Base-by-base conservation (phyloP, 192 early-diverging fungal genomes). In the Chytriomyces sp. region DNA sequence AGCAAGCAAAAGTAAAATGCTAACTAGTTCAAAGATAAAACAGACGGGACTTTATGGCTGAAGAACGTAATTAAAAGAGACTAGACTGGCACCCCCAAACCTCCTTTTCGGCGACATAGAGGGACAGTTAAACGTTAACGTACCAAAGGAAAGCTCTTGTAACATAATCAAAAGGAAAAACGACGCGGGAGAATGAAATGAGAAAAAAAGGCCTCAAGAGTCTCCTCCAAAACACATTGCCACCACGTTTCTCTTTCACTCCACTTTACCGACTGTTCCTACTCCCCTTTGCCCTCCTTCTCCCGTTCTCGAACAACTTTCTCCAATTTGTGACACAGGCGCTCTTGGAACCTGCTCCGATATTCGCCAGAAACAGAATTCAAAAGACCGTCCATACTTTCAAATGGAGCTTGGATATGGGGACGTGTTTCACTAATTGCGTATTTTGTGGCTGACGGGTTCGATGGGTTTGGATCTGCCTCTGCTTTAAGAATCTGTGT, bases 301-400 rank as follows among this genome's bases (percentile, higher is more conserved):
- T 79, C 69, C 47, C 50, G 24, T 13, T 66, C 50, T 45, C 53
- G 26, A 16, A 60, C 71, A 16, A 80, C 64, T 5, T 66, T 61
- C 26, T 76, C 65, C 63, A 80, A 61, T 46, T 76, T 80, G 23
- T 64, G 46, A 61, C 64, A 77, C 23, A 80, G 49, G 8, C 64
- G 46, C 48, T 67, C 64, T 43, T 69, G 72, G 45, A 80, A 76
- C 48, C 61, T 75, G 45, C 65, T 68, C 26, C 80, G 67, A 48
- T 78, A 81, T 65, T 70, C 76, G 26, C 67, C 67, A 9, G 78
- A 80, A 24, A 81, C 75, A 45, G 80, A 70, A 65, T 78, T 73
- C 43, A 81, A 50, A 11, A 81, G 75, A 16, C 61, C 76, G 23
- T 78, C 80, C 75, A 81, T 69, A 35, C 61, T 61, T 44, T 81